These are phyloP conservation scores for Globisporangium yorkense DNA, from an alignment of 352 stramenopile species.

Conservation along the genomic window DNA sequence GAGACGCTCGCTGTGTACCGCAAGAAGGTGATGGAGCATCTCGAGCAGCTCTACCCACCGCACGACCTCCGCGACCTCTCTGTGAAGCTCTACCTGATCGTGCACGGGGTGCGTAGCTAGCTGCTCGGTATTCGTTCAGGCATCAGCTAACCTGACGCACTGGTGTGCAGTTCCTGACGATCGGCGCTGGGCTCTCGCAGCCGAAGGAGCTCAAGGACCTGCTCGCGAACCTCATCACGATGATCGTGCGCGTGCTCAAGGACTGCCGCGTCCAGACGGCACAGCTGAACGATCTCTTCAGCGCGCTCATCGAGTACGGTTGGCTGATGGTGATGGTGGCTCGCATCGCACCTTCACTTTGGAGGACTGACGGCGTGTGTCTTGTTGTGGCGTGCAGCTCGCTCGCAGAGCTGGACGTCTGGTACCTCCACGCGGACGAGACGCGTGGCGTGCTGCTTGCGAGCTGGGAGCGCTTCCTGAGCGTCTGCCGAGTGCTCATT, in stretches of 20 bases:
- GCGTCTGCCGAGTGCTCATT: conserved; percentile 45
- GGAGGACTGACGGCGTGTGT: neutral
- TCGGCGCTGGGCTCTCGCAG: conserved; percentile 67
- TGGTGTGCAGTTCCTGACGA: conserved; percentile 39
- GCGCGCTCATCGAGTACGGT: conserved; percentile 52
- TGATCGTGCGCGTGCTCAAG: conserved; percentile 51
- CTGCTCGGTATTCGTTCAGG: neutral
- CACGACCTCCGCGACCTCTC: conserved; percentile 23
- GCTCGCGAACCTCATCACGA: conserved; percentile 55
- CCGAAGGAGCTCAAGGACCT: conserved; percentile 71
- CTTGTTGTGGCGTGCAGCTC: conserved; percentile 17
- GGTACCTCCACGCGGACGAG: conserved; percentile 65
- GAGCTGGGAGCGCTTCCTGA: conserved; percentile 73
- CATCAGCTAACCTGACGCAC: too few relatives aligned
- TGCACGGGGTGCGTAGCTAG: conserved; percentile 33
- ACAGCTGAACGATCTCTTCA: conserved; percentile 55
- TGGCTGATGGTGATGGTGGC: neutral
- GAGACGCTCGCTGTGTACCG: conserved; percentile 52
- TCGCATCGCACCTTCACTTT: neutral
- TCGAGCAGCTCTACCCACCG: conserved; percentile 18
- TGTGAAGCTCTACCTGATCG: conserved; percentile 55
- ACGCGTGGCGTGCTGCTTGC: conserved; percentile 46
- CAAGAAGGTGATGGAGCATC: conserved; percentile 29
- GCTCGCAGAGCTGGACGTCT: conserved; percentile 56
- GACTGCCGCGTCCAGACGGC: conserved; percentile 35